A percentile compares a stretch with the other conserved stretches of the same genome.
Conservation (phyloP, 2,329 filamentous ascomycete species). For the Fusarium brachygibbosum region DNA sequence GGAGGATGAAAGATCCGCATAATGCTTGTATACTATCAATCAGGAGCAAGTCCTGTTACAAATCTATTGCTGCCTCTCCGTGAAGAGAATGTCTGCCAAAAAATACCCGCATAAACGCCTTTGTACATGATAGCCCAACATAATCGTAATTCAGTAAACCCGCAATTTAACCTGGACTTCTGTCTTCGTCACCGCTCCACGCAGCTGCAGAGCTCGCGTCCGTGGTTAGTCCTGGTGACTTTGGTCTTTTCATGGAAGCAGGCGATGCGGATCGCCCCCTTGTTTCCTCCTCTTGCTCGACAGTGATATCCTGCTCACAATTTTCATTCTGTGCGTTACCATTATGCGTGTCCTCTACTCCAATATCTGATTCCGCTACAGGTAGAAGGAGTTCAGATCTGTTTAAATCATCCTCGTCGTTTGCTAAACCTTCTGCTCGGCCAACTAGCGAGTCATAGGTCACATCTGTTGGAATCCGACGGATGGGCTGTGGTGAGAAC, state of each 20-base stretch:
- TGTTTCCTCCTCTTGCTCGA: conserved; percentile 30
- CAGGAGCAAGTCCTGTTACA: conserved; percentile 43
- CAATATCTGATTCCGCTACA: conserved; percentile 40
- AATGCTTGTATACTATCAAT: conserved; percentile 46
- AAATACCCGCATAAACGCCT: conserved; percentile 44
- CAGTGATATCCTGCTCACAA: background rate
- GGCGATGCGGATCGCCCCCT: conserved; percentile 37
- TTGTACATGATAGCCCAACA: conserved; percentile 29
- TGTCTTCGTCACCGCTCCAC: conserved; percentile 41
- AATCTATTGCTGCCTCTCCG: conserved; percentile 42
- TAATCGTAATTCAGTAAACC: background rate
- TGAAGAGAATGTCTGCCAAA: conserved; percentile 39
- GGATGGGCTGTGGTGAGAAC: conserved; percentile 70
- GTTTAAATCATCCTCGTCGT: conserved; percentile 40
- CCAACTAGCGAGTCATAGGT: conserved; percentile 57
- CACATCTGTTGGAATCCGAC: conserved; percentile 58
- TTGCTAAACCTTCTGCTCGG: conserved; percentile 29
- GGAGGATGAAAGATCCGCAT: conserved; percentile 37
- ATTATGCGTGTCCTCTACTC: conserved; percentile 26
- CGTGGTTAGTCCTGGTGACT: conserved; percentile 48
- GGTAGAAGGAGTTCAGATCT: conserved; percentile 43
- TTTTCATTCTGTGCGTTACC: conserved; percentile 4
- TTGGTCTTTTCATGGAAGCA: conserved; percentile 32
- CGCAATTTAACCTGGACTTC: conserved; percentile 14
- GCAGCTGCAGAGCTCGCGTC: conserved; percentile 49